Percentiles rank a stretch among this genome's conserved stretches.
Evolutionary conservation across 2,329 filamentous ascomycete genomes (phyloP).

Genomic region (Cercospora citrullina): DNA sequence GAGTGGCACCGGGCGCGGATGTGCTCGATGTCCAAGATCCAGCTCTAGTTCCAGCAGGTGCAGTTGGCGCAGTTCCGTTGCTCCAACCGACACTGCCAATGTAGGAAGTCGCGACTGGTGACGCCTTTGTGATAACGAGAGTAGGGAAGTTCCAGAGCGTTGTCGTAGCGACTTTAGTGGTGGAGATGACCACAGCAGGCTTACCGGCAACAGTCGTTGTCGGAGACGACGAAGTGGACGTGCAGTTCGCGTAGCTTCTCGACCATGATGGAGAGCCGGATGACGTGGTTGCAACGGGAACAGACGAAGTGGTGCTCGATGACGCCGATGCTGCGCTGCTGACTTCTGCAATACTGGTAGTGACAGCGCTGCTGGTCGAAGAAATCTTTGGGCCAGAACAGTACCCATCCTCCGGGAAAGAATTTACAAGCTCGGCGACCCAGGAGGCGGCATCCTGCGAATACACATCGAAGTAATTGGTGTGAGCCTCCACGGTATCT

Average conservation of each 20-base stretch:
- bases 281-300: not conserved
- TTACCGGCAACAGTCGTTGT: not conserved
- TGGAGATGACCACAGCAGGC: not conserved
- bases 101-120: not conserved
- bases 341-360: not conserved
- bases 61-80: not conserved
- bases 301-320: not conserved
- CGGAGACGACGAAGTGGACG: not conserved
- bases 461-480: constrained; percentile 44
- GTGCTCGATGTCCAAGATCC: not conserved
- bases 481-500: constrained; percentile 38
- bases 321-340: not conserved
- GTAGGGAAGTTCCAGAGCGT: not conserved
- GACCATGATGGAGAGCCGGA: not conserved
- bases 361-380: not conserved
- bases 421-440: constrained; percentile 28
- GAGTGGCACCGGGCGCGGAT: not conserved
- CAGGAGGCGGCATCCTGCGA: constrained; percentile 32
- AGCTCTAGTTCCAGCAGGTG: not conserved
- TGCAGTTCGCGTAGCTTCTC: not conserved
- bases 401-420: constrained; percentile 9
- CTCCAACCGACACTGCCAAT: not conserved
- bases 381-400: not conserved
- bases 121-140: not conserved
- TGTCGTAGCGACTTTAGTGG: not conserved